These are phyloP conservation scores for Diaporthe nobilis DNA, from an alignment of 2,329 filamentous ascomycete species.

Conservation along the genomic window DNA sequence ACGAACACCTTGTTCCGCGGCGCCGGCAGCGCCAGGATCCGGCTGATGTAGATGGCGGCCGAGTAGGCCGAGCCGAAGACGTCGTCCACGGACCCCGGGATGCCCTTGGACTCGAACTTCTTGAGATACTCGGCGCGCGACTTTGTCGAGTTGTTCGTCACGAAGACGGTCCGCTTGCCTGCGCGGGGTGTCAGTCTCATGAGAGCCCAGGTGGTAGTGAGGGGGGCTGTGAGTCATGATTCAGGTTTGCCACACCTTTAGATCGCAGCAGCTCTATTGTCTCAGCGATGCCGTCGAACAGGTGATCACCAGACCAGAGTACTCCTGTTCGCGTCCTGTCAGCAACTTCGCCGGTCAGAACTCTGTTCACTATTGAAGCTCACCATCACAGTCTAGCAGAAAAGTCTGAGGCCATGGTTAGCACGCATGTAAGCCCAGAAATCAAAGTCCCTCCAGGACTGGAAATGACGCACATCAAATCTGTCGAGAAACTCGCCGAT, in stretches of 20 bases:
- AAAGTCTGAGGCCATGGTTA: constrained; percentile 75
- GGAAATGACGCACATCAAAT: constrained; percentile 83
- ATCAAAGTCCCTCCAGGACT: constrained; percentile 14
- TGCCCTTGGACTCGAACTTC: constrained; percentile 87
- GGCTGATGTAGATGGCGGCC: constrained; percentile 93
- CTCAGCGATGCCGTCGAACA: constrained; percentile 88
- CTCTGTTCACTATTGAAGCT: constrained; percentile 46
- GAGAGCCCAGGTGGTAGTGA: not conserved
- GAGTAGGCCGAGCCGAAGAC: constrained; percentile 98
- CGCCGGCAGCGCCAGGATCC: constrained; percentile 84
- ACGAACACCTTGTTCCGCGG: constrained; percentile 95
- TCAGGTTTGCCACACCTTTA: constrained; percentile 70
- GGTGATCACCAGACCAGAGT: constrained; percentile 93
- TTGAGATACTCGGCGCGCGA: constrained; percentile 92
- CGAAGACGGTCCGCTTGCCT: constrained; percentile 95
- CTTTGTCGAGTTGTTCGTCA: constrained; percentile 99
- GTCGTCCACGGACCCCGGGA: constrained; percentile 86
- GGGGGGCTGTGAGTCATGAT: constrained; percentile 36
- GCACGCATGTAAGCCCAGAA: constrained; percentile 31
- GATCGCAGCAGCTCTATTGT: constrained; percentile 86
- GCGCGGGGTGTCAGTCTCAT: not conserved
- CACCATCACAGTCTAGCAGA: constrained; percentile 97
- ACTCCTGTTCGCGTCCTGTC: constrained; percentile 74
- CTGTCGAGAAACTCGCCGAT: constrained; percentile 88
- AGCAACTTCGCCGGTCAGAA: constrained; percentile 34